A percentile compares a stretch with the other conserved stretches of the same genome.
phyloP scores from a whole-genome alignment of 495 filamentous ascomycete genomes.

The Aspergillus nidulans region DNA sequence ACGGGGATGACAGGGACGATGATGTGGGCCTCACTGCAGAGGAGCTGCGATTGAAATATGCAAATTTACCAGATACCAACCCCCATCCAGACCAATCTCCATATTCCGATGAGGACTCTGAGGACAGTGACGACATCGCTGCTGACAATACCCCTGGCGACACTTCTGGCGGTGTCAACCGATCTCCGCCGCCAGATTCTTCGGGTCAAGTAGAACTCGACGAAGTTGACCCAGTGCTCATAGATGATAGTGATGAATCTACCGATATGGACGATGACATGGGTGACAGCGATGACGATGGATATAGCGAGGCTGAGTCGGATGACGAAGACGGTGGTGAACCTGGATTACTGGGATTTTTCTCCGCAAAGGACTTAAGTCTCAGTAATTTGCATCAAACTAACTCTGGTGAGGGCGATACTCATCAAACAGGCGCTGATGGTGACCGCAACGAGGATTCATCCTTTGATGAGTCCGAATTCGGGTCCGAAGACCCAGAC shows the following conservation, averaged over 20 bases:
- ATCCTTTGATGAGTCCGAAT: constrained; percentile 22
- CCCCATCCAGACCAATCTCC: constrained; percentile 26
- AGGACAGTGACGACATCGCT: constrained; percentile 16
- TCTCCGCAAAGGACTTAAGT: constrained; percentile 42
- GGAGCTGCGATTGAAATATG: constrained; percentile 74
- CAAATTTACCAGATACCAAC: constrained; percentile 49
- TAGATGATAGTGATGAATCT: constrained; percentile 70
- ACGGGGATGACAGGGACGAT: constrained; percentile 47
- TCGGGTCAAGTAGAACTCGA: constrained; percentile 46
- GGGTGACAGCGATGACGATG: constrained; percentile 61
- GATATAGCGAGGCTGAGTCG: constrained; percentile 44
- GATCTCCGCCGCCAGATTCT: constrained; percentile 15
- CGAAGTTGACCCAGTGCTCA: constrained; percentile 61
- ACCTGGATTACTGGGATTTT: constrained; percentile 65
- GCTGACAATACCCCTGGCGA: constrained; percentile 25
- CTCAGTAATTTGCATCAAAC: constrained; percentile 25
- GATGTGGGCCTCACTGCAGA: constrained; percentile 77
- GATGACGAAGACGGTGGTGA: constrained; percentile 50
- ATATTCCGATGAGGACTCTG: constrained; percentile 20
- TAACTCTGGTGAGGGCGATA: constrained; percentile 29
- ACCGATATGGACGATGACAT: constrained; percentile 87
- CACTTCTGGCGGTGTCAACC: constrained; percentile 8
- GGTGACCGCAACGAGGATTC: constrained; percentile 6
- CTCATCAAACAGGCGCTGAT: constrained; percentile 15
- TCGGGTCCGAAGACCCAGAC: constrained; percentile 34